Base-by-base conservation (phyloP, 495 filamentous ascomycete genomes). In the Lineolata rhizophorae region DNA sequence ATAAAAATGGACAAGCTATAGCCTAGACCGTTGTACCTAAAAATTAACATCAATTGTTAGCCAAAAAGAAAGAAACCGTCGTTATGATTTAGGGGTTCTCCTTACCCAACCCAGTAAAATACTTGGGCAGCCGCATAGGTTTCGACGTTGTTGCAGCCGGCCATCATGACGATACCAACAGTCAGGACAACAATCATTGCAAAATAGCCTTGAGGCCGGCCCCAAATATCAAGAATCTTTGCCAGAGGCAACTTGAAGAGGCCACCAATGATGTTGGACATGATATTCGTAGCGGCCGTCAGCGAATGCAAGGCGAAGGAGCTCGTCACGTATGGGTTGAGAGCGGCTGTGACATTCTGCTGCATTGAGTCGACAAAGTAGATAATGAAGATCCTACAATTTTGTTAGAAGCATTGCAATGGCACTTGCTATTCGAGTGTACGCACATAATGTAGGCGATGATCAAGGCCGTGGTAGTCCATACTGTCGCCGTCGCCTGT, bases 221-320 rank as follows among this genome's bases (percentile, higher is more conserved):
- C 72, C 58, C 64, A 76, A 16, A 71, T 50, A 41, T 79, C 68
- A 38, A 76, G 49, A 29, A 76, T 51, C 47, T 76, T 75, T 27
- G 70, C 71, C 11, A 73, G 48, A 0, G 71, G 60, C 18, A 76
- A 52, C 35, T 66, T 70, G 26, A 57, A 48, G 13, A 73, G 54
- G 34, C 71, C 73, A 35, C 64, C 70, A 35, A 78, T 63, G 39
- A 79, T 47, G 24, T 39, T 51, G 26, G 58, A 56, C 35, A 70
- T 47, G 40, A 69, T 42, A 19, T 12, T 14, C 6, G 37, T 40
- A 13, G 37, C 41, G 1, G 48, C 35, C 0, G 40, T 40, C n/a
- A 52, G 29, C 1, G 51, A 50, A 27, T 53, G 48, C 33, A 31
- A 19, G 5, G 25, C 3, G 32, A 51, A 53, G 13, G 34, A 31